Evolutionary conservation across 179 eudicot species (phyloP), one percentile per base, ranked within the genome.

Genomic region (Camellia oleifera): DNA sequence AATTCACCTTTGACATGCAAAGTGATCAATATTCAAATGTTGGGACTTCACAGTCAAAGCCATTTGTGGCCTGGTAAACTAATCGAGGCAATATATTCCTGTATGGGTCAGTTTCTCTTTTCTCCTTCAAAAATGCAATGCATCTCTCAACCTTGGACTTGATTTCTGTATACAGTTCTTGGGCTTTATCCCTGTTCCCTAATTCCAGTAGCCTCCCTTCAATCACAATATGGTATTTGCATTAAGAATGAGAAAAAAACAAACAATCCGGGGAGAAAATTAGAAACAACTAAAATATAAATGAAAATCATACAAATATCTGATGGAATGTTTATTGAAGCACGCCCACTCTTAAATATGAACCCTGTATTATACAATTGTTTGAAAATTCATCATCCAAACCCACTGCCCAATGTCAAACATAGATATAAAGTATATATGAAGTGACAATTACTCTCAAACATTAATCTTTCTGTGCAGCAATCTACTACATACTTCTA

Each of bases 41-140:
- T 8, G 97, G 95, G 48, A 91, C 86, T 85, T 93, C 86, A 42
- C 87, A 77, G 32, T 90, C 85, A 69, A 76, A 76, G 61, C 91
- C 92, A 75, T 91, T 86, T 2, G 63, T 64, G 11, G 91, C 86
- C 78, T 83, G 91, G 85, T 87, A 93, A 20, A 83, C 4, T 42
- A 88, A 63, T 12, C 95, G 91, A 69, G 90, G 67, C 62, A 86
- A 13, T 26, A 93, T 68, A 83, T 86, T 83, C 79, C 98, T 81
- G 63, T 90, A 92, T 42, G 96, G 96, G 75, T 93, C 98, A 17
- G 45, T 75, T 82, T 93, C 90, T 80, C 94, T 88, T 60, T 88
- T 93, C 85, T 88, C 88, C 84, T 88, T 89, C 79, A 93, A 82
- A 80, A 86, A 93, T 66, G 81, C 86, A 62, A 93, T 85, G 83